Base-by-base conservation (phyloP, 1,139 yeast genomes). In the Nakaseomyces kungkrabaensis region DNA sequence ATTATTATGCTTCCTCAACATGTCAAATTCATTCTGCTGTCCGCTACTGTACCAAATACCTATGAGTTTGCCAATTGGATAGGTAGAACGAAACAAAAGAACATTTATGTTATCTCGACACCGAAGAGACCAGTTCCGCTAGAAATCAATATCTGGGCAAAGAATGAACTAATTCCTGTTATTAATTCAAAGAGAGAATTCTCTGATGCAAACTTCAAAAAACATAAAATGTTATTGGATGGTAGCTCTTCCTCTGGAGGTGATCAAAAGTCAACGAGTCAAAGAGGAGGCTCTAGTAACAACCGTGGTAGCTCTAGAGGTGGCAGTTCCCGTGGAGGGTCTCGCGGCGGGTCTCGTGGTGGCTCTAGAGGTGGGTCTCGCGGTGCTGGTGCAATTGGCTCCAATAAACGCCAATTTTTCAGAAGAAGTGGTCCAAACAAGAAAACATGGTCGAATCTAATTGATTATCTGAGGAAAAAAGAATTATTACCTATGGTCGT, bases 51-150 rank as follows among this genome's bases (percentile, higher is more conserved):
- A 10, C 98, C 99, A 6, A 92, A 92, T 65, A 94, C 98, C 0
- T 86, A 81, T 73, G 99, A 92, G 64, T 92, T 92, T 73, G 99
- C 98, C 13, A 89, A 85, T 62, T 92, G 99, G 99, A 90, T 92
- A 17, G 97, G 98, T 25, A 77, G 98, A 68, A 92, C 98, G 0
- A 92, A 92, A 65, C 94, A 87, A 58, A 90, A 90, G 65, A 95
- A 92, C 61, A 92, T 92, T 3, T 92, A 90, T 61, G 98, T 92
- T 43, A 92, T 92, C 37, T 87, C 96, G 0, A 92, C 98, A 0
- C 90, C 95, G 9, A 87, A 92, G 65, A 80, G 98, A 65, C 98
- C 98, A 0, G 95, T 92, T 31, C 98, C 98, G 0, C 71, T 92
- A 52, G 97, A 88, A 62, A 87, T 90, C 40, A 83, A 75, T 56